Base-by-base conservation (phyloP, 768 basidiomycete species). In the Sarcodon aspratus region DNA sequence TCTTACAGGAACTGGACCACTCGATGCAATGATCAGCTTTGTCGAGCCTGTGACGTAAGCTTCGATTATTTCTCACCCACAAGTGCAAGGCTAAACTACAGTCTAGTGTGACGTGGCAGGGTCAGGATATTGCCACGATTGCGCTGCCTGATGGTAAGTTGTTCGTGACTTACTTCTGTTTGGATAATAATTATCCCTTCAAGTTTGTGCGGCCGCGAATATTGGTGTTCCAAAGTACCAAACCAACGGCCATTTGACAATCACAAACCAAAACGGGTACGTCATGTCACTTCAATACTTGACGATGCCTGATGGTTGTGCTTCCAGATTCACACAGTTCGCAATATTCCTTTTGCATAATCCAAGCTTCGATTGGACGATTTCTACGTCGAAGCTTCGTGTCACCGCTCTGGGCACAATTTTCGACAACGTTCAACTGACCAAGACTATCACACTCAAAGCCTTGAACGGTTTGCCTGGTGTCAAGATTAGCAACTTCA, bases 391-490 rank as follows among this genome's bases (percentile, higher is more conserved):
- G n/a, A 74, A 68, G 37, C 74, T 86, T 44, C 75, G 79, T 32
- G 61, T 87, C 12, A 73, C 69, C 2, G 82, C 85, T 5, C 71
- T 86, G 1, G 80, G 79, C 12, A 82, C 80, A 9, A 74, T 79
- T 53, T 86, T 86, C 53, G 79, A 84, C 51, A 72, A 74, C 49
- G 74, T 86, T 31, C 65, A 69, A 0, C 68, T 87, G 34, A 72
- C 68, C 44, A 86, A 86, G 63, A 66, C 69, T 1, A 58, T 85
- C 36, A 63, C 75, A 4, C 73, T 85, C 66, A 80, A 77, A 56
- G 85, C 82, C 5, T 86, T 86, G 62, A 79, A 86, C 51, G 73
- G 73, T 32, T 66, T 87, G 7, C 80, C 80, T 7, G 82, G 82
- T 6, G 79, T 85, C 38, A 78, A 75, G 6, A 82, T 86, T 58